Base-by-base conservation (phyloP, 1,284 basidiomycete species). In the Rhodotorula sp. region DNA sequence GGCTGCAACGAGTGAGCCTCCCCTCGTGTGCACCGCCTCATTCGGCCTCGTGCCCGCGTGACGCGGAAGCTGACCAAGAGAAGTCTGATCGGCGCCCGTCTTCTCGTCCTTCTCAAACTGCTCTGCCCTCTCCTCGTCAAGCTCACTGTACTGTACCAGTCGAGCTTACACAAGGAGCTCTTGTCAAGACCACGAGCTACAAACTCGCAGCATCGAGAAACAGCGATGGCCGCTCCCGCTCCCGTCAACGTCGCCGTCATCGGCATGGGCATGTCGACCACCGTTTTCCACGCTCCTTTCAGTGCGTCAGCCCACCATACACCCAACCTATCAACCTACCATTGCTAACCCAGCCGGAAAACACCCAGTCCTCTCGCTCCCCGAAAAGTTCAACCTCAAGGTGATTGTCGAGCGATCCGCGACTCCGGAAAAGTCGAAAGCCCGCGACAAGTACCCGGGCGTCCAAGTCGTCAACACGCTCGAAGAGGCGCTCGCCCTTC, bases 261-360 rank as follows among this genome's bases (percentile, higher is more conserved):
- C 58, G 75, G 75, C 59, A 58, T 74, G 26, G 75, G 75, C 24
- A 76, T 75, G 70, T 70, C 68, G 0, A 68, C 74, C 46, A 71
- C 69, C 26, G 69, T 75, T 8, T 77, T 93, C 81, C 91, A 93
- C 79, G 79, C 88, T 70, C 91, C 91, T 0, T 89, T 91, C 80
- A 82, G 59, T 60, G 10, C 0, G 59, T n/a, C 7, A 6, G 6
- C n/a, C 8, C 22, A 26, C 14, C 15, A 7, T 51, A 14, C 48
- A 14, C 6, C 48, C 48, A 6, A 51, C 48, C n/a, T n/a, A 51
- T 24, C 48, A 24, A 24, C 14, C 26, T 5, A 29, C n/a, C n/a
- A 24, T 45, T 7, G 57, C 10, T 26, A 12, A 45, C 57, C 37
- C 57, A 17, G 18, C 18, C 29, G 30, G 14, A 15, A 17, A 54